Conservation (phyloP, 176 grass and related monocot species). For the Thinopyrum elongatum region DNA sequence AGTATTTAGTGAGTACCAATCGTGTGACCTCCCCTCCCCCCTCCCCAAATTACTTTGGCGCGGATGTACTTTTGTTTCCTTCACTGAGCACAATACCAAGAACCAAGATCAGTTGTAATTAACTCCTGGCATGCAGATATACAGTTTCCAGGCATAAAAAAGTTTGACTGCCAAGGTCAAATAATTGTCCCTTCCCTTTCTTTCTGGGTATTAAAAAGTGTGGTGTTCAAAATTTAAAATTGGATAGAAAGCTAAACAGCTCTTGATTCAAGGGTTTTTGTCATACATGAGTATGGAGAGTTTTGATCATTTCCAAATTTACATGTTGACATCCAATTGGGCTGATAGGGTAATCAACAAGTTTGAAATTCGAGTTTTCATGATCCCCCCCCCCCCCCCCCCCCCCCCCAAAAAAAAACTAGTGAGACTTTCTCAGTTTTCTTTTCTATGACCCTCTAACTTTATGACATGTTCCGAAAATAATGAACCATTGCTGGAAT, state of each 20-base stretch:
- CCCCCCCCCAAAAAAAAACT: no score
- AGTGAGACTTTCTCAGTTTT: slow-evolving; percentile 1
- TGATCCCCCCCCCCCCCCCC: not conserved
- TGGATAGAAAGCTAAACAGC: not conserved
- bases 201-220: not conserved
- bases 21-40: not conserved
- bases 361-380: not conserved
- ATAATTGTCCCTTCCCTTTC: not conserved
- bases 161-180: not conserved
- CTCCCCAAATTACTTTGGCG: not conserved
- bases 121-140: not conserved
- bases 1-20: not conserved
- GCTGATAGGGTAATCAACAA: not conserved
- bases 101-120: not conserved
- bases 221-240: slow-evolving; percentile 1
- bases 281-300: not conserved
- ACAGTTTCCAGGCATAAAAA: no score
- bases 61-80: not conserved
- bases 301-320: not conserved
- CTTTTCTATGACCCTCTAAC: not conserved
- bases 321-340: slow-evolving; percentile 1
- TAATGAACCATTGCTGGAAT: slow-evolving; percentile 7
- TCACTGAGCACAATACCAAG: not conserved
- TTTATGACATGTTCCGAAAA: slow-evolving; percentile 16
- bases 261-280: not conserved